Percentiles rank a stretch among this genome's conserved stretches.
Evolutionary conservation across 331 rosid species (phyloP).

Genomic region (Quercus phellos): DNA sequence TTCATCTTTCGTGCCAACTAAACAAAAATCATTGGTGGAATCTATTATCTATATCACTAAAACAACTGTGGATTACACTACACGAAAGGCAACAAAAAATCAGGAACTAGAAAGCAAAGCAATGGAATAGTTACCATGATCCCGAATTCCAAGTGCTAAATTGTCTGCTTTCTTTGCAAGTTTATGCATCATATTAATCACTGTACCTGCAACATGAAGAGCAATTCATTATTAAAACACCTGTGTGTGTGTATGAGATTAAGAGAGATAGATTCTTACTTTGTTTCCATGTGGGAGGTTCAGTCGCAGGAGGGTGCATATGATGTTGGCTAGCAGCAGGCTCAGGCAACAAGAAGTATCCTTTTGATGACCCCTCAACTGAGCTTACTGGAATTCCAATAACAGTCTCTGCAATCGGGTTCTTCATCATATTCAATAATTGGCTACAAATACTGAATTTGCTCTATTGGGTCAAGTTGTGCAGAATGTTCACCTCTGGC

Average conservation of each 20-base stretch:
- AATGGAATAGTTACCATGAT: conserved; percentile 19
- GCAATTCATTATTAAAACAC: neutral
- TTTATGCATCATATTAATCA: conserved; percentile 33
- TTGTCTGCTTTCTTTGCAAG: conserved; percentile 28
- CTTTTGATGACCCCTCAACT: conserved; percentile 25
- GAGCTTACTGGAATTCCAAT: conserved; percentile 45
- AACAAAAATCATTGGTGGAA: neutral
- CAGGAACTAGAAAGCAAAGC: neutral
- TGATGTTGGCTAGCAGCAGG: conserved; percentile 21
- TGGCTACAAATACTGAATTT: neutral
- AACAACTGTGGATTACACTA: neutral
- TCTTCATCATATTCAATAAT: conserved; percentile 50
- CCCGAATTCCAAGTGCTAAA: conserved; percentile 45
- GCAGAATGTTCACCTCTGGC: neutral
- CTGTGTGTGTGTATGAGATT: neutral
- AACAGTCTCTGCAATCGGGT: conserved; percentile 35
- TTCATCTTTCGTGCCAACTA: neutral
- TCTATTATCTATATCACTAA: neutral
- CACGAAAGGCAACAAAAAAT: neutral
- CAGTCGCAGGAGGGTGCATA: conserved; percentile 8
- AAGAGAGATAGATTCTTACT: conserved; percentile 12
- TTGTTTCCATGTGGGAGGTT: conserved; percentile 32
- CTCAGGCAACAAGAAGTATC: conserved; percentile 33
- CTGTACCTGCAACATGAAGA: conserved; percentile 26
- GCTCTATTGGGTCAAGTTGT: neutral